Evolutionary conservation across 768 basidiomycete genomes (phyloP), one percentile per base, ranked within the genome.

Genomic region (Termitomyces sp.): DNA sequence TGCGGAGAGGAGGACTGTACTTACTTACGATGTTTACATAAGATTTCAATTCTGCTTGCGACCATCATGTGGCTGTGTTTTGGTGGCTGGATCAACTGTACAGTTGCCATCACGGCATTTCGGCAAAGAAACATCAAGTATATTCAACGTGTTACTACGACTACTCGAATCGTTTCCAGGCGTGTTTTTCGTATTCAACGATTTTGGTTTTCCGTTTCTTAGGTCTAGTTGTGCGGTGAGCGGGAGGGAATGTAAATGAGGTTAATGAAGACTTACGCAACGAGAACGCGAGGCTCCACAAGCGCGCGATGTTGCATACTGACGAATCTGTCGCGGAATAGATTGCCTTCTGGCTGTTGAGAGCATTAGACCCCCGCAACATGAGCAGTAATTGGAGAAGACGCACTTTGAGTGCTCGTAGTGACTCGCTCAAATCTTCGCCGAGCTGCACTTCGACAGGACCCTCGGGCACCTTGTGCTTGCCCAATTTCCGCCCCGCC

Each of bases 251-350:
- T 16, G n/a, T 13, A 29, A 48, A 4, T 3, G 6, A 0, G 35
- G 3, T 41, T 16, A 20, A 20, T 7, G 15, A 39, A 13, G 4
- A 79, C 83, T 51, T 68, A 94, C 91, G 87, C 53, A 36, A 93
- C 84, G 23, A 79, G 87, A n/a, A 82, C 81, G 16, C 93, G 84
- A 16, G 94, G 94, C 66, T 97, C 94, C 46, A 96, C 73, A 36
- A 95, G 76, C 0, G 89, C 91, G 27, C 93, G 80, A 57, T 94
- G 89, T 63, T 96, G 94, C 65, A 97, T 73, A 66, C 89, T 93
- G 29, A 87, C 70, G 73, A 93, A 94, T 1, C 92, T 83, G 67
- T 97, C 94, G 22, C 85, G 81, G 80, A 96, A 96, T 32, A 94
- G 73, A 66, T 96, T 97, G 23, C 94, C 94, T 74, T 97, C 94